Base-by-base conservation (phyloP, 2,329 filamentous ascomycete genomes). In the Fusarium sp. region DNA sequence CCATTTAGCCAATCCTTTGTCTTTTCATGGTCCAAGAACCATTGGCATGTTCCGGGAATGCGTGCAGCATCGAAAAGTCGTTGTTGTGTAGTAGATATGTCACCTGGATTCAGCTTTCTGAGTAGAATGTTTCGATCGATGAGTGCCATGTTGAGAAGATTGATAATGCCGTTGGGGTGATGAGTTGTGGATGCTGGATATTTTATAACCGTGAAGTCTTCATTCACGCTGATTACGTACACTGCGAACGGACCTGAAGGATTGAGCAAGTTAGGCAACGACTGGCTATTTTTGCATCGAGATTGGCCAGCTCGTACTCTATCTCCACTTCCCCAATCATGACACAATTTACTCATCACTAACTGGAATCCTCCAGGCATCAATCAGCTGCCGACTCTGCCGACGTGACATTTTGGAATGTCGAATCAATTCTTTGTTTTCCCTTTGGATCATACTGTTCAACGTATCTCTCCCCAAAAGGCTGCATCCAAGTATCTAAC, bases 401-500 rank as follows among this genome's bases (percentile, higher is more conserved):
- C 25, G 25, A 17, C 13, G n/a, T 40, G 8, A 40, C n/a, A 11
- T 57, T 49, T 25, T 37, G 13, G 4, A 43, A 49, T 6, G 41
- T 18, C 13, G 40, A 11, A 52, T 63, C 58, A 31, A 66, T 52
- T 14, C 41, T 25, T 21, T 31, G 25, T 25, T 25, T 25, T 13
- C 29, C 29, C 25, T 25, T 25, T 13, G 5, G 11, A 31, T 31
- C 11, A 31, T 13, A 31, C 4, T 11, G 5, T 11, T 31, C 25
- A 25, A 25, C 25, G 7, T 25, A 25, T 25, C 25, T 25, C 25
- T 25, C 25, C 25, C 25, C 25, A 3, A 25, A 25, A 8, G 25
- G 63, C 15, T 66, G 46, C 41, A 66, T 52, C 62, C 58, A 63
- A 14, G 53, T 66, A 6, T 53, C 50, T 8, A 25, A 9, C n/a